These are phyloP conservation scores for Pochonia chlamydosporia DNA, from an alignment of 2,329 filamentous ascomycete species.

Conservation along the genomic window DNA sequence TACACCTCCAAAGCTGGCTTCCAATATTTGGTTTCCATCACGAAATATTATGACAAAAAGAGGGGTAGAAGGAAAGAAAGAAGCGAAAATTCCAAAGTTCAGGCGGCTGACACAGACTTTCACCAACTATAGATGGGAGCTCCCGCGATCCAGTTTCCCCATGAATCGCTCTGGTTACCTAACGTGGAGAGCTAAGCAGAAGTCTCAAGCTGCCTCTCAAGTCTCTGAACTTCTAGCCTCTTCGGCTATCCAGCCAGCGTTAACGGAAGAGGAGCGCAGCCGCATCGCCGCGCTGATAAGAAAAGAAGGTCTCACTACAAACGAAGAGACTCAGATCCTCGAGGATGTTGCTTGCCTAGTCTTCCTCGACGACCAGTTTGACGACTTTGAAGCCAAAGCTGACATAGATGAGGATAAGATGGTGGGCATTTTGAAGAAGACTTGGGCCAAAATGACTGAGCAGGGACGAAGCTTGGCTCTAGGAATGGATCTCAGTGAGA, in stretches of 20 bases:
- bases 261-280: conserved; percentile 45
- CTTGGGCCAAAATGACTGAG: conserved; percentile 70
- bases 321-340: conserved; percentile 63
- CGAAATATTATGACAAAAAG: too few relatives aligned
- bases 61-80: too few relatives aligned
- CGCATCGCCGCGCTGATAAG: conserved; percentile 67
- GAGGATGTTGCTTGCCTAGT: conserved; percentile 86
- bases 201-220: conserved; percentile 53
- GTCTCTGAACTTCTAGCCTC: conserved; percentile 49
- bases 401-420: conserved; percentile 72
- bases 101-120: too few relatives aligned
- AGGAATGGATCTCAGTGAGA: conserved; percentile 57
- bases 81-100: too few relatives aligned
- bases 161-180: conserved; percentile 72
- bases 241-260: conserved; percentile 27
- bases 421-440: conserved; percentile 63
- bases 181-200: conserved; percentile 70
- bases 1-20: not conserved
- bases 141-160: conserved; percentile 67
- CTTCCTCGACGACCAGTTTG: conserved; percentile 82
- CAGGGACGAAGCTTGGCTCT: conserved; percentile 59
- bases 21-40: too few relatives aligned
- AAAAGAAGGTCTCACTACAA: conserved; percentile 64
- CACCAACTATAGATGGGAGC: conserved; percentile 65
- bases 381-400: conserved; percentile 64